Conservation (phyloP, 2,329 filamentous ascomycete species). For the Paraphaeosphaeria sporulosa region DNA sequence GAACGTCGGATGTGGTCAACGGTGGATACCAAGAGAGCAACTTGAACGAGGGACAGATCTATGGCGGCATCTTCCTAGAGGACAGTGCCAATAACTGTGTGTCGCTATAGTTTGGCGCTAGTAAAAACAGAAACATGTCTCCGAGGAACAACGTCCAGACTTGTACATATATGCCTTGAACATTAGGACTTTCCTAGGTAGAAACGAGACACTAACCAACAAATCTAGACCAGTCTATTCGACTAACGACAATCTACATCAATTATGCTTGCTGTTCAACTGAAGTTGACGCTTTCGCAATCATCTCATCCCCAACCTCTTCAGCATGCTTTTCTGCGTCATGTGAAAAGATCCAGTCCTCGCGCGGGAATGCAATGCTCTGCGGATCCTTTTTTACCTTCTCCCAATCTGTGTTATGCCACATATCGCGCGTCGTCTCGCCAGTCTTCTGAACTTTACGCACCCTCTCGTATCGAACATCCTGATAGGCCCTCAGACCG, state of each 20-base stretch:
- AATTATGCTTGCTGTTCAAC: not conserved
- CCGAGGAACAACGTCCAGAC: too few species aligned
- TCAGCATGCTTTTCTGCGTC: conserved; percentile 42
- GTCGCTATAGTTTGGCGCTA: conserved; percentile 13
- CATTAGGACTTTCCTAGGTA: not conserved
- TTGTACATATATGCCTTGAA: not conserved
- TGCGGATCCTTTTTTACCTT: conserved; percentile 42
- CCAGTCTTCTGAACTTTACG: conserved; percentile 46
- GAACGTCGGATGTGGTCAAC: conserved; percentile 50
- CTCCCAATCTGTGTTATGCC: conserved; percentile 47
- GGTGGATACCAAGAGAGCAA: conserved; percentile 44
- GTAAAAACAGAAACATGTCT: not conserved
- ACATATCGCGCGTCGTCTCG: conserved; percentile 44
- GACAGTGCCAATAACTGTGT: conserved; percentile 46
- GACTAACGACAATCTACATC: not conserved
- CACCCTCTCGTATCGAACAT: conserved; percentile 44
- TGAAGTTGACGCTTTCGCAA: conserved; percentile 26
- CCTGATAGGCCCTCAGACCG: conserved; percentile 43
- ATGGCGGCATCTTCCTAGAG: conserved; percentile 50
- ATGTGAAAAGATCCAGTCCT: conserved; percentile 44
- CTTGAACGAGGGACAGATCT: conserved; percentile 50
- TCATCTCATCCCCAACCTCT: conserved; percentile 37
- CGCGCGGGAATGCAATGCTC: conserved; percentile 38
- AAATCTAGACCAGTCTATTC: not conserved
- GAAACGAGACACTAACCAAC: not conserved